Base-by-base conservation (phyloP, 129 eudicot genomes). In the Gnaphalium uliginosum region DNA sequence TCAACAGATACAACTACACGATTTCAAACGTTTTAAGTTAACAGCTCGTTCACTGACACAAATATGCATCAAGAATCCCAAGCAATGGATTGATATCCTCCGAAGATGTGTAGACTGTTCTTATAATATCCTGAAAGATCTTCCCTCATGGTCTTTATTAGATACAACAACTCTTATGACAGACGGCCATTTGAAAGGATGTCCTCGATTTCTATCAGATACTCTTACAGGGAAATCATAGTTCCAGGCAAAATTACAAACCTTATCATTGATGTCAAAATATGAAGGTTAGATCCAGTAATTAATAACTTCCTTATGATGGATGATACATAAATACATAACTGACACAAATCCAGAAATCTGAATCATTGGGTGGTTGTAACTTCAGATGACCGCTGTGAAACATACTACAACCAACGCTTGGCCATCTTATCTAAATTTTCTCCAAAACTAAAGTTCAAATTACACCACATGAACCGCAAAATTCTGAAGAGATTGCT, bases 11-110 rank as follows among this genome's bases (percentile, higher is more conserved):
- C 46, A 84, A 76, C 10, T 51, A 7, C 3, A 37, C 67, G 25
- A 84, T 72, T 71, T 81, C 82, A 6, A 81, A 29, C 54, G 68
- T 75, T 78, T 87, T 76, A 87, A 68, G 21, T 13, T 58, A 25
- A 82, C 83, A 0, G 71, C 29, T 11, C 32, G n/a, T 19, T 81
- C 81, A 26, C 32, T 32, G 6, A 81, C 68, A 32, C 61, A 57
- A 6, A 87, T 56, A 39, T 68, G 48, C 33, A 18, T 77, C 79
- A 87, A 64, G 21, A 30, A 33, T 48, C 69, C 68, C 0, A 84
- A 76, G n/a, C 79, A 72, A 57, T 78, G 79, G 14, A 84, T 59
- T 13, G 66, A 66, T 25, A 87, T 46, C 22, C 30, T 26, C 25
- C 78, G 37, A 68, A 84, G 82, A 61, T 35, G 51, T 2, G 78